Evolutionary conservation across 2,329 filamentous ascomycete genomes (phyloP).

Genomic region (Fusarium albidum): DNA sequence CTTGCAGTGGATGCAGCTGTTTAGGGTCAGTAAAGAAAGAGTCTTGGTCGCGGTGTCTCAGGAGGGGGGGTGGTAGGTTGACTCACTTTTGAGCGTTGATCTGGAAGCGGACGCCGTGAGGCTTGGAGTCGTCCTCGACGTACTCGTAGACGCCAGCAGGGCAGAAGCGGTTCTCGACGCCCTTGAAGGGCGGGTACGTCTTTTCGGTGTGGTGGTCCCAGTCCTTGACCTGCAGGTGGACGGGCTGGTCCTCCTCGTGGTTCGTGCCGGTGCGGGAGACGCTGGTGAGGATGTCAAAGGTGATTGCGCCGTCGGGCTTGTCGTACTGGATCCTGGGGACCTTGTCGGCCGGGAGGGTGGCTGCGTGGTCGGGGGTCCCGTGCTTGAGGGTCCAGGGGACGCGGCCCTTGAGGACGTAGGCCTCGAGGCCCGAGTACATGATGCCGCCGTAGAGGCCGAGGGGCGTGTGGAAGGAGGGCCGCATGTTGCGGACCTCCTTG

Average conservation of each 20-base stretch:
- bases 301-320: conserved; percentile 94
- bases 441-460: conserved; percentile 91
- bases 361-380: conserved; percentile 76
- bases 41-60: not conserved
- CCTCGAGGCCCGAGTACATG: conserved; percentile 91
- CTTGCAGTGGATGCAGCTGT: conserved; percentile 98
- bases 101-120: conserved; percentile 91
- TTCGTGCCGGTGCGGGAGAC: conserved; percentile 96
- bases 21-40: conserved; percentile 16
- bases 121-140: conserved; percentile 88
- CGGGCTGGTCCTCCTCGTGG: conserved; percentile 98
- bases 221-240: conserved; percentile 93
- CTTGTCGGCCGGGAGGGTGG: conserved; percentile 81
- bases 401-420: conserved; percentile 84
- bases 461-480: conserved; percentile 89
- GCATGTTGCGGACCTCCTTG: conserved; percentile 95
- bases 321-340: conserved; percentile 93
- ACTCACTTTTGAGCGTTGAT: conserved; percentile 98
- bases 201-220: conserved; percentile 89
- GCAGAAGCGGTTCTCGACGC: conserved; percentile 95
- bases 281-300: conserved; percentile 94
- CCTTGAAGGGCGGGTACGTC: conserved; percentile 88
- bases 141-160: conserved; percentile 98
- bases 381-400: conserved; percentile 94
- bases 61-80: not conserved